A percentile compares a stretch with the other conserved stretches of the same genome.
Conservation (phyloP, 768 basidiomycete genomes). For the Russula ochroleuca region DNA sequence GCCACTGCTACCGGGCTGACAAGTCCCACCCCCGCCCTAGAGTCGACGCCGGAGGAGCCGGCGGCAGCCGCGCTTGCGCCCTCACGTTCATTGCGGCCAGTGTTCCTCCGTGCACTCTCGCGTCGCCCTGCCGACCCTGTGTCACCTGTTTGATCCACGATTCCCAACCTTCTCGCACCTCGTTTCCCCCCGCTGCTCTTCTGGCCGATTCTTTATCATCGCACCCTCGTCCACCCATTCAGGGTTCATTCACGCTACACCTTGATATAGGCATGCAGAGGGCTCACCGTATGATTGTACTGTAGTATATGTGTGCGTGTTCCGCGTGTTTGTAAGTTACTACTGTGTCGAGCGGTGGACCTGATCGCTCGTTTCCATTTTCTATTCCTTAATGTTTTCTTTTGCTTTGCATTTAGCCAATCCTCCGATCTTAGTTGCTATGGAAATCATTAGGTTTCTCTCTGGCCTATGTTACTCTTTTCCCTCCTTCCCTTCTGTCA, state of each 20-base stretch:
- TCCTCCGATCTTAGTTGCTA: neutral
- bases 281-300: too few relatives aligned
- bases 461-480: neutral
- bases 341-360: neutral
- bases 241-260: neutral
- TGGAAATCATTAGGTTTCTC: neutral
- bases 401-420: neutral
- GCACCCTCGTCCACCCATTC: neutral
- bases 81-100: slow-evolving; percentile 15
- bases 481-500: neutral
- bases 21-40: neutral
- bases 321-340: neutral
- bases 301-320: neutral
- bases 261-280: neutral
- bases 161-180: neutral
- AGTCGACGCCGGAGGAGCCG: slow-evolving; percentile 13
- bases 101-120: slow-evolving; percentile 18
- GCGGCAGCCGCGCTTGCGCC: neutral
- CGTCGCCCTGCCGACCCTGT: slow-evolving; percentile 14
- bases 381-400: neutral
- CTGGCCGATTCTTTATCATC: neutral
- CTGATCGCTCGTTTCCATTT: neutral
- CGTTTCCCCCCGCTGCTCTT: neutral
- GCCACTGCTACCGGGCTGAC: neutral
- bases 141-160: slow-evolving; percentile 9